Percentiles rank a stretch among this genome's conserved stretches.
phyloP scores from a whole-genome alignment of 1,139 yeast genomes.

The Hanseniaspora sp. region DNA sequence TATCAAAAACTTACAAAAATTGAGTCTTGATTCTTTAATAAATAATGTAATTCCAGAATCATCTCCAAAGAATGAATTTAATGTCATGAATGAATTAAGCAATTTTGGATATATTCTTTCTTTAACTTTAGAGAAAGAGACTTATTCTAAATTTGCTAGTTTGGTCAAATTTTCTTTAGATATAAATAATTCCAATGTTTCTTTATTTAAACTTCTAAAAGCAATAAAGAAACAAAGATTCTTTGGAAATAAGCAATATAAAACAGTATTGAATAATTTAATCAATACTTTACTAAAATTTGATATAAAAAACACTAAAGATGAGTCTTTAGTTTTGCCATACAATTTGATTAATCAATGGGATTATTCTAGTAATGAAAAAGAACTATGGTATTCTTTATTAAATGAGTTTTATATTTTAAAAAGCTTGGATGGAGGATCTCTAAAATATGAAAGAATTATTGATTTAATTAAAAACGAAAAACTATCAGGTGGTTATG shows the following conservation, averaged over 20 bases:
- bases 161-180: constrained; percentile 22
- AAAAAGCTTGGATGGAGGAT: constrained; percentile 11
- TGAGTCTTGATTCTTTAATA: constrained; percentile 54
- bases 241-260: constrained; percentile 11
- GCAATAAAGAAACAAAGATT: constrained; percentile 17
- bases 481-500: background rate
- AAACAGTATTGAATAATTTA: background rate
- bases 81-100: constrained; percentile 16
- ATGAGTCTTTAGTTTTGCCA: constrained; percentile 20
- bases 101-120: constrained; percentile 24
- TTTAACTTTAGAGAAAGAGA: constrained; percentile 25
- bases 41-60: constrained; percentile 39
- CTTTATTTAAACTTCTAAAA: constrained; percentile 15
- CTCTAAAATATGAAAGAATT: constrained; percentile 3
- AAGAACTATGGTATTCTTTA: background rate
- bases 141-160: constrained; percentile 27
- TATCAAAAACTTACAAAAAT: constrained; percentile 69
- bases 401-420: constrained; percentile 2
- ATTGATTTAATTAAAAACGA: background rate
- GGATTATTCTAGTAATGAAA: constrained; percentile 1
- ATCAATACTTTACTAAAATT: background rate
- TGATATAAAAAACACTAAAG: constrained; percentile 20
- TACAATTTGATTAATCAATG: background rate
- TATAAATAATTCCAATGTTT: constrained; percentile 7
- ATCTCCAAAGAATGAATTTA: constrained; percentile 29